A percentile compares a stretch with the other conserved stretches of the same genome.
phyloP scores from a whole-genome alignment of 2,329 filamentous ascomycete genomes.

The Hypoxylon sp. region DNA sequence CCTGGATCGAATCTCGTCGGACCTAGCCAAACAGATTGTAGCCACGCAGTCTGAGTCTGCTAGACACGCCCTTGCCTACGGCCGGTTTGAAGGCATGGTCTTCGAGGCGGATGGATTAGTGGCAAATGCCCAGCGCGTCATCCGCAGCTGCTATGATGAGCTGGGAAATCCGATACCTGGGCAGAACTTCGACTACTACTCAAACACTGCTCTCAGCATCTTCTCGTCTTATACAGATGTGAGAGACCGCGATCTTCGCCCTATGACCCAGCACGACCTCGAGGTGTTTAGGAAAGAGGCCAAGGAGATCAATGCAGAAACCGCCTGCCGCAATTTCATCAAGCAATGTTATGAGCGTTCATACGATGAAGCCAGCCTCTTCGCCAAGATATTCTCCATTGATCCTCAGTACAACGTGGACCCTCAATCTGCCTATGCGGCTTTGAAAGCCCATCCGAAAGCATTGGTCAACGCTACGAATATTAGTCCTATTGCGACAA shows the following conservation, averaged over 20 bases:
- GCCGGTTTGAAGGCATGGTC: slow-evolving; percentile 70
- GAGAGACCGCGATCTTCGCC: slow-evolving; percentile 66
- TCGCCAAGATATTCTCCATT: slow-evolving; percentile 67
- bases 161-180: slow-evolving; percentile 61
- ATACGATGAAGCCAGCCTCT: slow-evolving; percentile 66
- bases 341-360: slow-evolving; percentile 71
- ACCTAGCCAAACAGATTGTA: slow-evolving; percentile 67
- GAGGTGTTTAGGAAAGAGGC: slow-evolving; percentile 66
- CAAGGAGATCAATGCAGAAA: slow-evolving; percentile 64
- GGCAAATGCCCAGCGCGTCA: slow-evolving; percentile 66
- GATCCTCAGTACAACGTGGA: slow-evolving; percentile 66
- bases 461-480: slow-evolving; percentile 67
- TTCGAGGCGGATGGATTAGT: slow-evolving; percentile 68
- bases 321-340: slow-evolving; percentile 68
- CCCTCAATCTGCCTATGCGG: slow-evolving; percentile 63
- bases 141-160: slow-evolving; percentile 65
- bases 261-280: slow-evolving; percentile 65
- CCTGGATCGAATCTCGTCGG: slow-evolving; percentile 65
- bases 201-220: slow-evolving; percentile 66
- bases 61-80: slow-evolving; percentile 70
- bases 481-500: slow-evolving; percentile 63
- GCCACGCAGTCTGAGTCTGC: slow-evolving; percentile 70
- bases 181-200: slow-evolving; percentile 64
- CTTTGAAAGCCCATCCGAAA: slow-evolving; percentile 63
- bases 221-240: slow-evolving; percentile 66